Percentiles rank a stretch among this genome's conserved stretches.
Conservation (phyloP, 2,329 filamentous ascomycete species). For the Pyrenochaeta sp. region DNA sequence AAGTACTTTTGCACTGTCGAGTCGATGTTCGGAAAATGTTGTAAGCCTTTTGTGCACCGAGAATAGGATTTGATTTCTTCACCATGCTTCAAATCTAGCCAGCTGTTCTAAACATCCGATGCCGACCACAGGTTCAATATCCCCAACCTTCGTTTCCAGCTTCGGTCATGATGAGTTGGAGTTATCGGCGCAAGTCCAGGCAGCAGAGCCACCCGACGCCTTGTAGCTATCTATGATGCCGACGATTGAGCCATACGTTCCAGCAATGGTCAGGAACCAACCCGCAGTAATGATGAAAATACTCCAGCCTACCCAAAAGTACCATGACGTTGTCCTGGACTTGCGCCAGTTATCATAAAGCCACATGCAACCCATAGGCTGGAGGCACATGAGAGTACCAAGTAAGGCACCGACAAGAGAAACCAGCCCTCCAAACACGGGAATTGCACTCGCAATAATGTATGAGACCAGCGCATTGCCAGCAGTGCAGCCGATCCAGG, state of each 20-base stretch:
- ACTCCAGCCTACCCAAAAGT: slow-evolving; percentile 29
- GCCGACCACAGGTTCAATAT: too few species aligned
- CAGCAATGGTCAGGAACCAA: slow-evolving; percentile 32
- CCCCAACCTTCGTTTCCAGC: too few species aligned
- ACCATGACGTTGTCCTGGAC: slow-evolving; percentile 18
- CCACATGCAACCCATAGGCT: slow-evolving; percentile 40
- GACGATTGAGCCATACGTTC: slow-evolving; percentile 35
- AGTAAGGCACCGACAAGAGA: slow-evolving; percentile 35
- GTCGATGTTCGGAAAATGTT: too few species aligned
- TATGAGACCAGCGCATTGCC: slow-evolving; percentile 28
- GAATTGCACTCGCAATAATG: slow-evolving; percentile 34
- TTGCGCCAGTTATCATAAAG: slow-evolving; percentile 35
- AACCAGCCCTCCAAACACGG: slow-evolving; percentile 37
- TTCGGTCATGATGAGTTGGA: slow-evolving; percentile 29
- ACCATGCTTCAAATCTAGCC: too few species aligned
- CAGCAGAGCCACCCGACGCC: slow-evolving; percentile 25
- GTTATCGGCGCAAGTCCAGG: slow-evolving; percentile 37
- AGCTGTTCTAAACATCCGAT: too few species aligned
- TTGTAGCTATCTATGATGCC: slow-evolving; percentile 39
- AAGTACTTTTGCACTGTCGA: too few species aligned
- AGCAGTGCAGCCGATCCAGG: slow-evolving; percentile 32
- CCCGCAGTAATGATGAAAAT: slow-evolving; percentile 31
- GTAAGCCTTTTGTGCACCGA: too few species aligned
- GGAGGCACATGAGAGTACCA: slow-evolving; percentile 35
- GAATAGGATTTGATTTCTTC: too few species aligned